Base-by-base conservation (phyloP, 2,329 filamentous ascomycete species). In the Scedosporium aurantiacum region DNA sequence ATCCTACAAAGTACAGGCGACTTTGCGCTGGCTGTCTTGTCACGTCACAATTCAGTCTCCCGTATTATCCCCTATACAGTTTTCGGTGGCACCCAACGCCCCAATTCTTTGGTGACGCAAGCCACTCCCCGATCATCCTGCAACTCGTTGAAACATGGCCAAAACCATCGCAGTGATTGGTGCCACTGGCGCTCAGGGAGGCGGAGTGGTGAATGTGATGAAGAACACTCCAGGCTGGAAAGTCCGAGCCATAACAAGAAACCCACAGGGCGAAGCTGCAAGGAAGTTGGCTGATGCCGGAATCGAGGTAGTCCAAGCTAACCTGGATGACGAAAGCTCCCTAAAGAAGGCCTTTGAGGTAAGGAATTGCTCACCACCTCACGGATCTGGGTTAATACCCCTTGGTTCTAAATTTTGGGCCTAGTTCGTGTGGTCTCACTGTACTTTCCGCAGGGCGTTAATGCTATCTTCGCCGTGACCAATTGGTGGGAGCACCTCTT, bases 401-500 rank as follows among this genome's bases (percentile, higher is more conserved):
- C 16, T 3, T 45, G 21, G 6, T 50, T 23, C n/a, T 6, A 7
- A 3, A 18, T 18, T 50, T 12, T 12, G 32, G 12, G 10, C 10
- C 32, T 37, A 4, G 32, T 37, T 37, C 32, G 32, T 2, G 32
- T 37, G 10, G 10, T 37, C 32, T 37, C 32, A 37, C 32, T 2
- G 2, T 3, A 6, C 32, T 21, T 10, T 40, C 43, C 64, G 5
- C 12, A 58, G 2, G 76, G 75, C 8, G 79, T 79, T 16, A 75
- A 77, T 62, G 67, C 76, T 62, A 80, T 84, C 63, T 84, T 83
- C 70, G 74, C 75, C 63, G 77, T 82, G 57, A 84, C 81, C 0
- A 76, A 84, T 63, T 84, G 80, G 70, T 84, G 78, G 77, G 76
- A 80, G 60, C 73, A 75, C 2, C 81, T 81, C 66, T 75, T 76